A percentile compares a stretch with the other conserved stretches of the same genome.
These are phyloP conservation scores for Daldinia caldariorum DNA, from an alignment of 495 filamentous ascomycete species.

Conservation along the genomic window DNA sequence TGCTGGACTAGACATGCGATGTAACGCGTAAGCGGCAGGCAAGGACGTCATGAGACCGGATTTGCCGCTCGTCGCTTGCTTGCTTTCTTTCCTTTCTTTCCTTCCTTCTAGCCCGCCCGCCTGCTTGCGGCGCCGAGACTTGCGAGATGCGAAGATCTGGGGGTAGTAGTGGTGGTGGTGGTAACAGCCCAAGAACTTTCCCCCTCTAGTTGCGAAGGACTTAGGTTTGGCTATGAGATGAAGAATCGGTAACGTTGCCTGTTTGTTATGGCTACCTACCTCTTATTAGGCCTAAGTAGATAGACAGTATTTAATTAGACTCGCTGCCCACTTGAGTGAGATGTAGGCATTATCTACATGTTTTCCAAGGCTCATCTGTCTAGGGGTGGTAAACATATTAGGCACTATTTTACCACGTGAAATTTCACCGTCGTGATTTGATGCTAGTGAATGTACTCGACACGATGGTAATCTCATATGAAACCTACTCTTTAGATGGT, in stretches of 20 bases:
- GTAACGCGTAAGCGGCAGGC: conserved; percentile 35
- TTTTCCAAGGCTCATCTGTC: not conserved
- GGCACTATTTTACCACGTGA: not conserved
- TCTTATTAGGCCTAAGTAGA: no score
- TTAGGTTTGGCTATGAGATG: no score
- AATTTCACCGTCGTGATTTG: not conserved
- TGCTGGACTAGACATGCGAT: conserved; percentile 21
- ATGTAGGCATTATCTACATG: not conserved
- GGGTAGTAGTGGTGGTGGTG: no score
- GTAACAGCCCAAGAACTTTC: no score
- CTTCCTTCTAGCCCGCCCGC: not conserved
- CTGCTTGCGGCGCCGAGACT: no score
- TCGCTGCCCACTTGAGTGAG: no score
- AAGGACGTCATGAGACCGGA: conserved; percentile 12
- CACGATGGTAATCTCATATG: not conserved
- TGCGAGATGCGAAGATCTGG: no score
- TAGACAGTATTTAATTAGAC: no score
- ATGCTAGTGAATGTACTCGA: not conserved
- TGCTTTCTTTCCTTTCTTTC: no score
- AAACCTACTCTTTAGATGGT: not conserved
- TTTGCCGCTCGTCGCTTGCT: not conserved
- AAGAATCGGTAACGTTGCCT: no score
- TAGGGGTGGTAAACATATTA: not conserved
- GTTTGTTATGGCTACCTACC: no score
- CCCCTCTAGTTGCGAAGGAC: no score